Evolutionary conservation across 768 basidiomycete genomes (phyloP).

Genomic region (Podaxis sp.): DNA sequence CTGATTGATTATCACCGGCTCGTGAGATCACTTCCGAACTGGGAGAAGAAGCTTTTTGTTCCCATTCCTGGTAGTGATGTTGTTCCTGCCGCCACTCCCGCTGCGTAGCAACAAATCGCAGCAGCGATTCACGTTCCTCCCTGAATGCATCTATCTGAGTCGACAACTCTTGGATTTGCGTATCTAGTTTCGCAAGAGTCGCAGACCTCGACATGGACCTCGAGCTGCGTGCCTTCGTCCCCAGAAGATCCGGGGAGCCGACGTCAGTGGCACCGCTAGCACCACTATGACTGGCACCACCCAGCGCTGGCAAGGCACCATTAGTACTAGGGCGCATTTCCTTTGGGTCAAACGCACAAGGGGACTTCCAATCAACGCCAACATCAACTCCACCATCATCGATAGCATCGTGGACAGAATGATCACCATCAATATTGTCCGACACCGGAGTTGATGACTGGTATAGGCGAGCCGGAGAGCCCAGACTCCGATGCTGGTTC

Average conservation of each 20-base stretch:
- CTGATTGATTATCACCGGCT: constrained; percentile 2
- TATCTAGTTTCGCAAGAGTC: constrained; percentile 25
- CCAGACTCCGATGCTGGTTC: background rate
- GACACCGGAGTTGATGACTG: constrained; percentile 6
- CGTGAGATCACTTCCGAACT: background rate
- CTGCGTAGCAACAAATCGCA: constrained; percentile 3
- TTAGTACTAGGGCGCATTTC: background rate
- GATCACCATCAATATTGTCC: constrained; percentile 5
- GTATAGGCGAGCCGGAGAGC: background rate
- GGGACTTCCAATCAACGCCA: background rate
- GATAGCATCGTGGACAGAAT: constrained; percentile 6
- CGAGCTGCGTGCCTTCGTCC: background rate
- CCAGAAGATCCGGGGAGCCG: background rate
- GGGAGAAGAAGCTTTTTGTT: background rate
- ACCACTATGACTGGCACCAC: background rate
- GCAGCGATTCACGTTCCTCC: constrained; percentile 29
- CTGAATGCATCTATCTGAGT: constrained; percentile 34
- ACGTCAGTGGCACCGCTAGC: background rate
- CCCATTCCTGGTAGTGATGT: background rate
- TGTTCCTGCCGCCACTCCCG: background rate
- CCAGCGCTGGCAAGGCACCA: background rate
- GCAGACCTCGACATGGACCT: background rate
- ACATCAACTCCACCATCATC: background rate
- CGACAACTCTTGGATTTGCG: constrained; percentile 33
- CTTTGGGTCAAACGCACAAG: background rate